Percentiles rank a stretch among this genome's conserved stretches.
Conservation (phyloP, 2,329 filamentous ascomycete genomes). For the Beauveria sp. region DNA sequence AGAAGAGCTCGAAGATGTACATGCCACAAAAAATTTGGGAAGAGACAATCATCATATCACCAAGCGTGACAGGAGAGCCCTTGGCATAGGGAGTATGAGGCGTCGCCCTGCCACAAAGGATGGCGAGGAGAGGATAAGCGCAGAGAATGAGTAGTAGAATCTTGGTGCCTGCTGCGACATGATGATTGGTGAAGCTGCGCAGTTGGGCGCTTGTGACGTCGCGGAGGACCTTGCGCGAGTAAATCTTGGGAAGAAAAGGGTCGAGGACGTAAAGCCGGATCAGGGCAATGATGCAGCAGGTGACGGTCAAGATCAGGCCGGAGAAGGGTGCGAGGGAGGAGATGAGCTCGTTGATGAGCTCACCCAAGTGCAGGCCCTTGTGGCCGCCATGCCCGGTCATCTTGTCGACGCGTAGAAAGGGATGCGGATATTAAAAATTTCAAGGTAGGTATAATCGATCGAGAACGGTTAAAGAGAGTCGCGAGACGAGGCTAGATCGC, state of each 20-base stretch:
- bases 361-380: conserved; percentile 3
- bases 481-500: neutral
- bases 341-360: conserved; percentile 8
- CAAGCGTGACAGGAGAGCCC: conserved; percentile 3
- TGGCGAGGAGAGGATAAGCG: conserved; percentile 10
- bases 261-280: conserved; percentile 10
- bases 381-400: neutral
- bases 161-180: conserved; percentile 9
- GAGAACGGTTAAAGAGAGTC: neutral
- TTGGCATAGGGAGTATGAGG: conserved; percentile 8
- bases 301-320: conserved; percentile 10
- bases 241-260: conserved; percentile 3
- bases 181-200: conserved; percentile 12
- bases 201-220: neutral
- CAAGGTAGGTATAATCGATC: neutral
- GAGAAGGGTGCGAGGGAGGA: conserved; percentile 8
- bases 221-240: neutral
- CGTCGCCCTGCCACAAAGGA: neutral
- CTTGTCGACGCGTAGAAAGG: neutral
- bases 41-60: conserved; percentile 10
- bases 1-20: conserved; percentile 12
- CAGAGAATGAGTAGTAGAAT: conserved; percentile 9
- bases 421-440: neutral
- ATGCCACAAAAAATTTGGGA: conserved; percentile 8
- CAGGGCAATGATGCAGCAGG: conserved; percentile 9